These are phyloP conservation scores for Solanum hybrid DNA, from an alignment of 305 asterid genomes.

Conservation along the genomic window DNA sequence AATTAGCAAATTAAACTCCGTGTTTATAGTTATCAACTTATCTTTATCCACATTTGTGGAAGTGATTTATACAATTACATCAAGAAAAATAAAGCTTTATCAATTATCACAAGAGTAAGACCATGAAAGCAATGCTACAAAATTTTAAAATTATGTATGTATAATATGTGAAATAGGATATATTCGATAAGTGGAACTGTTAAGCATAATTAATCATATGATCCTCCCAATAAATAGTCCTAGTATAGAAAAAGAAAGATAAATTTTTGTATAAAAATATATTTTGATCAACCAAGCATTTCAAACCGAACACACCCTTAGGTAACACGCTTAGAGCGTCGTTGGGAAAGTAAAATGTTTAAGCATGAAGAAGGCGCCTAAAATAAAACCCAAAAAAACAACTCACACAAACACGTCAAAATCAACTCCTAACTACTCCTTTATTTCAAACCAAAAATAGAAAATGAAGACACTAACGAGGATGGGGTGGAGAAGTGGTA, in stretches of 20 bases:
- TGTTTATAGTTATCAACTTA: neutral
- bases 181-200: neutral
- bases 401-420: neutral
- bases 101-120: neutral
- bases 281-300: too few species aligned
- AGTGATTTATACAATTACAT: neutral
- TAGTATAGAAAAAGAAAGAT: neutral
- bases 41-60: neutral
- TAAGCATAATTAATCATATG: neutral
- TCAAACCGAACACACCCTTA: neutral
- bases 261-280: too few species aligned
- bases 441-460: neutral
- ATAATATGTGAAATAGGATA: neutral
- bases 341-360: neutral
- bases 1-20: neutral
- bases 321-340: neutral
- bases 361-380: neutral
- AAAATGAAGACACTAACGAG: neutral
- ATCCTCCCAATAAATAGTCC: neutral
- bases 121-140: neutral
- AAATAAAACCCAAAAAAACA: neutral
- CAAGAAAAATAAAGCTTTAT: neutral
- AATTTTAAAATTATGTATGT: neutral
- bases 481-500: too few species aligned
- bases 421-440: neutral